A percentile compares a stretch with the other conserved stretches of the same genome.
Evolutionary conservation across 2,329 filamentous ascomycete genomes (phyloP).

Genomic region (Fusarium miscanthi): DNA sequence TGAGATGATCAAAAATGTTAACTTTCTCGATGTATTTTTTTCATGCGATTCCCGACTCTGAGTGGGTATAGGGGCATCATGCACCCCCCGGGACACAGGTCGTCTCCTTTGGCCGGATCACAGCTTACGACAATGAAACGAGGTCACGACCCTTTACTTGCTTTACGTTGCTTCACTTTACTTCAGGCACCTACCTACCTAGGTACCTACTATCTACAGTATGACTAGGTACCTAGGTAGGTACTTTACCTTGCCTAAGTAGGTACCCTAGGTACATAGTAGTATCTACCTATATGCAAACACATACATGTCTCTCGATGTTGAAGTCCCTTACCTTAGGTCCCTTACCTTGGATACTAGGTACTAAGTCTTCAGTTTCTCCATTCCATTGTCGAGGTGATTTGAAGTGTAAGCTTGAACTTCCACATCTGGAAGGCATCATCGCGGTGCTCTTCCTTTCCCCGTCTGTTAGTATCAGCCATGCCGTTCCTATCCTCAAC

Average conservation of each 20-base stretch:
- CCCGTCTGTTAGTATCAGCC: neutral
- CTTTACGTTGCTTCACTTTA: neutral
- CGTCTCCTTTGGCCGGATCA: constrained; percentile 25
- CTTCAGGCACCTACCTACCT: neutral
- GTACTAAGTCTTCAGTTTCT: neutral
- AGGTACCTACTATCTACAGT: neutral
- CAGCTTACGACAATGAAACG: constrained; percentile 35
- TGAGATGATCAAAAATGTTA: constrained; percentile 14
- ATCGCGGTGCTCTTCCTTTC: neutral
- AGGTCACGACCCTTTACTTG: constrained; percentile 23
- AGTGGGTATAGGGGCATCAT: constrained; percentile 3
- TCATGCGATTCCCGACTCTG: constrained; percentile 17
- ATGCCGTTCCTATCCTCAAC: neutral
- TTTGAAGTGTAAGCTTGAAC: neutral
- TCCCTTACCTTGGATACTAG: neutral
- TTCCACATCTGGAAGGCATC: neutral
- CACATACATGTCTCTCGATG: neutral
- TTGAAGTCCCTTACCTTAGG: neutral
- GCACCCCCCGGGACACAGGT: constrained; percentile 24
- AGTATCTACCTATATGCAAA: neutral
- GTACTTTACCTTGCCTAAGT: too few species aligned
- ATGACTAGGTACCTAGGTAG: neutral
- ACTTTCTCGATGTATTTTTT: constrained; percentile 14
- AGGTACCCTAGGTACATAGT: too few species aligned
- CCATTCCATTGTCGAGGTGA: neutral